Evolutionary conservation across 78 protist species (phyloP), one percentile per base, ranked within the genome.

Genomic region (Dictyostelium purpureum): DNA sequence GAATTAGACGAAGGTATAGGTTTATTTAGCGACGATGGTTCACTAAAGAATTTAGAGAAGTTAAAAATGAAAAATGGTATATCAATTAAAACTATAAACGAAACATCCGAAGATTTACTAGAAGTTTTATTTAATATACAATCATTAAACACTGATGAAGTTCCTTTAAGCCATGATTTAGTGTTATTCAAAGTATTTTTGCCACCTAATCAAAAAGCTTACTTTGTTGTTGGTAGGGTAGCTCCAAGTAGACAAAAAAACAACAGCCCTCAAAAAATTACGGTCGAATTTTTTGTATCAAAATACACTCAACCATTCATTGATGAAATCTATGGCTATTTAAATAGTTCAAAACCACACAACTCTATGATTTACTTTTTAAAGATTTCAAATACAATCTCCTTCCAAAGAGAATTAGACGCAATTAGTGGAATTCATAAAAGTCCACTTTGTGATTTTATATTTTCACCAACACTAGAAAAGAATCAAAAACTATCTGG

Each of bases 351-450:
- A n/a, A n/a, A n/a, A n/a, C n/a, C n/a, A n/a, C n/a, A n/a, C n/a
- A n/a, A n/a, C n/a, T n/a, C 75, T 5, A 38, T 67, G 31, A 6
- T 38, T n/a, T n/a, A n/a, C 0, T 38, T 35, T 40, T 38, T 38
- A 21, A 67, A 35, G 14, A 51, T 80, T 21, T 43, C 37, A n/a
- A 80, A 69, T 73, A 49, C 52, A 66, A 35, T 37, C 7, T 66
- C 89, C 5, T 80, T 80, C 26, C 56, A 80, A 31, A 43, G 89
- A 33, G 89, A 80, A 66, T 37, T 49, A 35, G 33, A 38, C 67
- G 89, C 89, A 19, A 14, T 80, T 18, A 21, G 31, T 33, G 35
- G 16, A 0, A 33, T 80, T 4, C 31, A 4, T 0, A 26, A 18
- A 21, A 28, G 28, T n/a, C 21, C 51, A 67, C 26, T 80, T 45